phyloP scores from a whole-genome alignment of 345 rosid species.

The Acer yangbiense region DNA sequence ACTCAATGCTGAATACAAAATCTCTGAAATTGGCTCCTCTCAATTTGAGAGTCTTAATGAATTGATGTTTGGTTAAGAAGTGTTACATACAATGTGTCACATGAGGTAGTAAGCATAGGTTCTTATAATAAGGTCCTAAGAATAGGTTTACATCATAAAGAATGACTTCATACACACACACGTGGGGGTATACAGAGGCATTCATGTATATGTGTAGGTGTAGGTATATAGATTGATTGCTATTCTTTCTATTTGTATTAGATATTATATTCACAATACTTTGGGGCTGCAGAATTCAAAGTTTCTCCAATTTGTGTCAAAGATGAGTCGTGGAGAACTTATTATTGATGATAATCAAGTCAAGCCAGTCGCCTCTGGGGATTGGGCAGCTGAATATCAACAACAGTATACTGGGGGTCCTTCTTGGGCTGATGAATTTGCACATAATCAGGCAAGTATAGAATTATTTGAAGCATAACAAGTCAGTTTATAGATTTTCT shows the following conservation, averaged over 20 bases:
- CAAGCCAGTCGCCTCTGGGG: slow-evolving; percentile 69
- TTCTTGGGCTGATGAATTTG: slow-evolving; percentile 95
- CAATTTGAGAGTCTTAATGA: background rate
- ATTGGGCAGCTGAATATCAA: slow-evolving; percentile 94
- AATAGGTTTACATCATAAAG: background rate
- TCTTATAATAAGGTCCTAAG: background rate
- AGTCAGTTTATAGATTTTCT: background rate
- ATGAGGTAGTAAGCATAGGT: background rate
- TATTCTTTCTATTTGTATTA: slow-evolving; percentile 8
- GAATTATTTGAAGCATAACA: slow-evolving; percentile 17
- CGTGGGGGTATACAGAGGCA: background rate
- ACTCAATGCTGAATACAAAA: background rate
- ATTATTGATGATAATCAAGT: slow-evolving; percentile 93
- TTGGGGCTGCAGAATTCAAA: slow-evolving; percentile 81
- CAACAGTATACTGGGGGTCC: slow-evolving; percentile 63
- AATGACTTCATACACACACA: background rate
- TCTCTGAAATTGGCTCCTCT: background rate
- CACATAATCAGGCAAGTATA: slow-evolving; percentile 48
- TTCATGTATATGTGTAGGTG: background rate
- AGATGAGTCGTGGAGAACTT: slow-evolving; percentile 99
- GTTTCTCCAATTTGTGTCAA: slow-evolving; percentile 97
- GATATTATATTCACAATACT: slow-evolving; percentile 11
- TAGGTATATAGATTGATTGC: slow-evolving; percentile 2
- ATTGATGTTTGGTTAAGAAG: background rate
- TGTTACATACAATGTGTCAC: background rate